Conservation (phyloP, 345 rosid species). For the Populus deltoides region DNA sequence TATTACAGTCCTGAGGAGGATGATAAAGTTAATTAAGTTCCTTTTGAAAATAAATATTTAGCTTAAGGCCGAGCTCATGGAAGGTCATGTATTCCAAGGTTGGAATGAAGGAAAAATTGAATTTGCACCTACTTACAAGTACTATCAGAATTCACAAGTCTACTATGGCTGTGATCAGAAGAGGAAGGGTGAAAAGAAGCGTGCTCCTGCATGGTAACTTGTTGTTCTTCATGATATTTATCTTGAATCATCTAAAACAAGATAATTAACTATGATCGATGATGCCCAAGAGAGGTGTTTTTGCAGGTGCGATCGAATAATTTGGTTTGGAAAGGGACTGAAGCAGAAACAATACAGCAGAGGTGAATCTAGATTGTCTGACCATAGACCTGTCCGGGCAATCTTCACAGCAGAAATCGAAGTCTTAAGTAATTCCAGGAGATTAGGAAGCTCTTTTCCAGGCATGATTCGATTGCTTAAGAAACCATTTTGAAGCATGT, state of each 20-base stretch:
- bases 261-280: neutral
- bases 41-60: constrained; percentile 14
- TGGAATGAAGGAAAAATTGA: constrained; percentile 87
- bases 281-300: neutral
- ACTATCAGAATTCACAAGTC: constrained; percentile 57
- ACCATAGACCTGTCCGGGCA: constrained; percentile 37
- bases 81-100: constrained; percentile 75
- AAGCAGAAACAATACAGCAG: constrained; percentile 28
- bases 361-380: constrained; percentile 31
- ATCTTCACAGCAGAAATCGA: constrained; percentile 23
- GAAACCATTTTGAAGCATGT: neutral
- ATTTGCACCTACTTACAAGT: constrained; percentile 95
- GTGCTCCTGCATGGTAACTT: constrained; percentile 87
- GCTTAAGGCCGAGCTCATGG: constrained; percentile 68
- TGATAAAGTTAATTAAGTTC: neutral
- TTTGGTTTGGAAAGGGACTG: constrained; percentile 35
- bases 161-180: constrained; percentile 57
- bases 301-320: constrained; percentile 40
- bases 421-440: neutral
- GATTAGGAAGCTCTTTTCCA: neutral
- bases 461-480: neutral
- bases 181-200: constrained; percentile 56
- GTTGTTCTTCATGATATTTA: neutral
- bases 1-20: too few relatives aligned
- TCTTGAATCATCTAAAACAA: neutral